Evolutionary conservation across 257 asterid genomes (phyloP), one percentile per base, ranked within the genome.

Genomic region (Marsdenia floribunda): DNA sequence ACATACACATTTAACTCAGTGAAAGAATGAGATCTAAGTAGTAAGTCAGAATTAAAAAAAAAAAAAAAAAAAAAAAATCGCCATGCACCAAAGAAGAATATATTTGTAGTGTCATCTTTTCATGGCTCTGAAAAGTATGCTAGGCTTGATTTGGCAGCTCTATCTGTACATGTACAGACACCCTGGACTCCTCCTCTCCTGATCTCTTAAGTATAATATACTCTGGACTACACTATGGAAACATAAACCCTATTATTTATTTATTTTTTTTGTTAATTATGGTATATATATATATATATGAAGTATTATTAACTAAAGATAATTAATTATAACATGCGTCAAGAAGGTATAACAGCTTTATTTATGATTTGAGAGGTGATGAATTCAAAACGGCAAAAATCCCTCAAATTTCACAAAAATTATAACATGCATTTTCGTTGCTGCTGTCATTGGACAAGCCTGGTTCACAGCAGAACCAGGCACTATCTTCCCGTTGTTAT

Each of bases 71-170:
- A 29, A 12, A 15, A 12, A 16, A 24, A 61, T 37, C 42, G 52
- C 40, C 60, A 77, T 72, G 60, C 69, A 29, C 75, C 61, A 68
- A 54, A 69, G 12, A 64, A 47, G 15, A 50, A 63, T 63, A 63
- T 35, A n/a, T n/a, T n/a, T n/a, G 15, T 13, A 26, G 71, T 61
- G 19, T 63, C n/a, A 19, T 57, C 73, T 68, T 40, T 67, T 68
- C 68, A 46, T 49, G 49, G 46, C 55, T 63, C 65, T 65, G 73
- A 35, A 74, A 65, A 74, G 72, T 22, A 38, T 33, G 15, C 10
- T 24, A n/a, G 6, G 12, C 49, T 44, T 44, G 69, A 35, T 21
- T 13, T 35, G 60, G 65, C 50, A 49, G 63, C 64, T 26, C 61
- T 4, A 50, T 50, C 19, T 50, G 49, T 44, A 44, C 49, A 6